Percentiles rank a stretch among this genome's conserved stretches.
phyloP scores from a whole-genome alignment of 164 flowering plant genomes.

The Saururus chinensis region DNA sequence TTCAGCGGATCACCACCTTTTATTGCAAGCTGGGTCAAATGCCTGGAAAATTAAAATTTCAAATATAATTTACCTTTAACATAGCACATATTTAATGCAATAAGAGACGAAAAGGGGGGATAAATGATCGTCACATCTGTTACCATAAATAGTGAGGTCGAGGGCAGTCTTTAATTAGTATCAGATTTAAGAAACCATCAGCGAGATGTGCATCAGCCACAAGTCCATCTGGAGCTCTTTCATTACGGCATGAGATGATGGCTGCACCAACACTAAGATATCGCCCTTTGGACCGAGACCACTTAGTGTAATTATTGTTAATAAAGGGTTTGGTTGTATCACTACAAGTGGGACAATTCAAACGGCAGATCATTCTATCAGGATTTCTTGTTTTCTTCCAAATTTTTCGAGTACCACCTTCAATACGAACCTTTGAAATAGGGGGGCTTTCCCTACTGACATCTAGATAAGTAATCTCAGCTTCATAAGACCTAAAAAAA shows the following conservation, averaged over 20 bases:
- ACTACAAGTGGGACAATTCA: slow-evolving; percentile 43
- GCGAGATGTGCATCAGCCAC: slow-evolving; percentile 96
- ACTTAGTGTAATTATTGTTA: slow-evolving; percentile 24
- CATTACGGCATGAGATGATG: slow-evolving; percentile 79
- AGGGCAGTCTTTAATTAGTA: slow-evolving; percentile 78
- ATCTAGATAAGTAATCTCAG: slow-evolving; percentile 63
- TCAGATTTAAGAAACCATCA: slow-evolving; percentile 81
- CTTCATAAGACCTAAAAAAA: slow-evolving; percentile 68
- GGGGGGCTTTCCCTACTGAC: slow-evolving; percentile 23
- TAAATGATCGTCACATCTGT: not conserved
- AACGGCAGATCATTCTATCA: slow-evolving; percentile 49
- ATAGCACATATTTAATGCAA: not conserved
- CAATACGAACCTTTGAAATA: slow-evolving; percentile 13
- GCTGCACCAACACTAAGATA: slow-evolving; percentile 93
- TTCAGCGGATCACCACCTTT: slow-evolving; percentile 69
- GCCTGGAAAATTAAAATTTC: slow-evolving; percentile 37
- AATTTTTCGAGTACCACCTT: slow-evolving; percentile 8
- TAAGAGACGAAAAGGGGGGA: not conserved
- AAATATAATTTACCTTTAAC: not conserved
- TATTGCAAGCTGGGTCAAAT: slow-evolving; percentile 77
- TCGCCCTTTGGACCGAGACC: slow-evolving; percentile 64
- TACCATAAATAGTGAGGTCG: slow-evolving; percentile 74
- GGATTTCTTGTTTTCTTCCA: slow-evolving; percentile 18
- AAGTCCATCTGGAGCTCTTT: slow-evolving; percentile 92
- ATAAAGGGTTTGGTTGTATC: slow-evolving; percentile 10